These are phyloP conservation scores for Solanum clarkiae DNA, from an alignment of 257 asterid genomes.

Conservation along the genomic window DNA sequence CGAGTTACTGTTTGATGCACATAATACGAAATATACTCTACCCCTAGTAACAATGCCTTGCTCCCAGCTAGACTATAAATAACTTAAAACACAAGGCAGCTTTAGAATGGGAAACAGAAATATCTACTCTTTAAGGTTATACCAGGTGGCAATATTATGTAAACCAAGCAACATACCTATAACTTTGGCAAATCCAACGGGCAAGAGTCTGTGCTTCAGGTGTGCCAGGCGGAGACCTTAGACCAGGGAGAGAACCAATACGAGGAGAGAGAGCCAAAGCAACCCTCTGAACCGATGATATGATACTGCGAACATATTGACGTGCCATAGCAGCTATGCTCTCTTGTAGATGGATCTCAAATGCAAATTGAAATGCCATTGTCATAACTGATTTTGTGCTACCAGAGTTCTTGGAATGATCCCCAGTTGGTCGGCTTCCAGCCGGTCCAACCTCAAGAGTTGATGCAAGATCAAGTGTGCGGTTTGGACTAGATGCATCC, in stretches of 20 bases:
- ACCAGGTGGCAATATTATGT: not conserved
- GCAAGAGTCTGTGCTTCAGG: conserved; percentile 87
- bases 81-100: not conserved
- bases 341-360: conserved; percentile 78
- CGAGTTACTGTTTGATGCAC: not conserved
- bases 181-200: conserved; percentile 90
- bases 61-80: not conserved
- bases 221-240: conserved; percentile 60
- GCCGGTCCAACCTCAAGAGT: conserved; percentile 73
- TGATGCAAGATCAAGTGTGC: conserved; percentile 91
- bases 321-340: conserved; percentile 82
- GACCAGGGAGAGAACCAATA: conserved; percentile 33
- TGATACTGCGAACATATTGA: conserved; percentile 80
- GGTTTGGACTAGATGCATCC: conserved; percentile 75
- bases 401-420: conserved; percentile 23
- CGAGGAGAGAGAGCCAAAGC: conserved; percentile 80
- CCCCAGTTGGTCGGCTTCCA: conserved; percentile 33
- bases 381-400: conserved; percentile 83
- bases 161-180: conserved; percentile 36
- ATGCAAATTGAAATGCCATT: conserved; percentile 90
- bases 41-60: not conserved
- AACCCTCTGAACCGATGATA: conserved; percentile 94
- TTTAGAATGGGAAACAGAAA: not conserved
- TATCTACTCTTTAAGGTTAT: not conserved
- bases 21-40: not conserved